Evolutionary conservation across 768 basidiomycete genomes (phyloP).

Genomic region (Termitomyces sp.): DNA sequence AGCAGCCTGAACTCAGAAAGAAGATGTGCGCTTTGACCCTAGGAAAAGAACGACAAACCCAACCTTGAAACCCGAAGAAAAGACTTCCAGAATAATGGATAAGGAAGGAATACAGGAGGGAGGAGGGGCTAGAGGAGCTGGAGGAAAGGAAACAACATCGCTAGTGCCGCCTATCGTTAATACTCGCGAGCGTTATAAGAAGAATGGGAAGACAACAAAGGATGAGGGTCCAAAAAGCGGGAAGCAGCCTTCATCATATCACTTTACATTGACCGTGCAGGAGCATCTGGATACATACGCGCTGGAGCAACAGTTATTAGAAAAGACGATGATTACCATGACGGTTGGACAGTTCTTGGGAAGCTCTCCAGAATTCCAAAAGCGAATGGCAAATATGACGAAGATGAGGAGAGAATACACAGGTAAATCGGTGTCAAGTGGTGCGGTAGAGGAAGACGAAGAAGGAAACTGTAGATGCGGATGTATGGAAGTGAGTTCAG

Average conservation of each 20-base stretch:
- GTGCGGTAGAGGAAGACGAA: accelerated
- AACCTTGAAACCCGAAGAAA: too few relatives aligned
- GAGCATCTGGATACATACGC: neutral
- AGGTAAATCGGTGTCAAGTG: neutral
- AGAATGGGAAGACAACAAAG: neutral
- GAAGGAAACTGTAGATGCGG: neutral
- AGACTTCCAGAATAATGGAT: too few relatives aligned
- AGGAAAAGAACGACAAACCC: too few relatives aligned
- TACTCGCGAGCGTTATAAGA: accelerated
- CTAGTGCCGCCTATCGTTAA: neutral
- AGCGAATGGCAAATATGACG: slow-evolving; percentile 4
- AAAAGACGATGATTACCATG: neutral
- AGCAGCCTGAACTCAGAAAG: too few relatives aligned
- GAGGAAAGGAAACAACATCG: neutral
- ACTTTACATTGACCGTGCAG: neutral
- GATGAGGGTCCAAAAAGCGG: neutral
- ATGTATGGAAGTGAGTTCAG: neutral
- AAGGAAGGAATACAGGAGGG: too few relatives aligned
- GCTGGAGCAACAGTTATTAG: neutral
- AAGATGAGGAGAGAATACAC: slow-evolving; percentile 6
- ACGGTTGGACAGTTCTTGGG: neutral
- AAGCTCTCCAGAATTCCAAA: neutral
- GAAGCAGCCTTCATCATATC: neutral
- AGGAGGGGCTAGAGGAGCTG: neutral
- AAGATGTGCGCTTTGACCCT: too few relatives aligned